phyloP scores from a whole-genome alignment of 2,329 filamentous ascomycete genomes.

The Ophiostoma fasciatum region DNA sequence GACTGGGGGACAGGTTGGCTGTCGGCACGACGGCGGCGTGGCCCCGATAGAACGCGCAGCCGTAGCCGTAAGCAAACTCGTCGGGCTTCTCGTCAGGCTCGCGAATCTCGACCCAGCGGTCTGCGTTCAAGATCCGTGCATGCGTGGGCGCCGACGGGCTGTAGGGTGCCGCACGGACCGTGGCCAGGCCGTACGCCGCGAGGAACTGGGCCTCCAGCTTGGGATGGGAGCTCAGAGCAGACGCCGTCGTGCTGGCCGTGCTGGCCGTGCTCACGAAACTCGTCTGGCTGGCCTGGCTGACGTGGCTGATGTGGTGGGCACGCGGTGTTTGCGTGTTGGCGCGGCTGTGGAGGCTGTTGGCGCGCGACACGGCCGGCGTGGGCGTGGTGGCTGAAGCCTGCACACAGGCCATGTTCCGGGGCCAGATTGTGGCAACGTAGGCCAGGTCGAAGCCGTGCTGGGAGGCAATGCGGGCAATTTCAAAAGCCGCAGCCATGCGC shows the following conservation, averaged over 20 bases:
- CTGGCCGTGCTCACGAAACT: conserved; percentile 1
- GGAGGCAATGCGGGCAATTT: conserved; percentile 39
- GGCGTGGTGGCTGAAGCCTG: not conserved
- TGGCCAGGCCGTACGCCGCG: conserved; percentile 38
- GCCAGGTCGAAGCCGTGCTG: conserved; percentile 43
- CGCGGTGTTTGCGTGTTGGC: not conserved
- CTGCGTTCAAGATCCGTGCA: conserved; percentile 30
- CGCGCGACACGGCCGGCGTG: not conserved
- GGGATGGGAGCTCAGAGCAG: too few species aligned
- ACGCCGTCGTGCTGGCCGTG: not conserved
- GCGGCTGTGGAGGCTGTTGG: conserved; percentile 3
- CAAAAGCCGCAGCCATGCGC: conserved; percentile 34
- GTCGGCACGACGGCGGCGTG: conserved; percentile 10
- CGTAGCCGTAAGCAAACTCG: conserved; percentile 37
- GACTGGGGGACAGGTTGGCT: not conserved
- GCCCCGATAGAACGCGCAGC: conserved; percentile 36
- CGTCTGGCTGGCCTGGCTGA: not conserved
- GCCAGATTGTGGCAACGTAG: conserved; percentile 45
- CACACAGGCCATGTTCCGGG: conserved; percentile 18
- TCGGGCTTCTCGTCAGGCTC: conserved; percentile 25
- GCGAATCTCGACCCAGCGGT: conserved; percentile 39
- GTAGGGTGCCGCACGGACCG: conserved; percentile 35
- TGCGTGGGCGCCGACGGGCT: conserved; percentile 35
- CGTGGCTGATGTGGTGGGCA: not conserved
- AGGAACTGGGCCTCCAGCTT: conserved; percentile 30